Base-by-base conservation (phyloP, 2,329 filamentous ascomycete genomes). In the Aspergillus ochraceus region DNA sequence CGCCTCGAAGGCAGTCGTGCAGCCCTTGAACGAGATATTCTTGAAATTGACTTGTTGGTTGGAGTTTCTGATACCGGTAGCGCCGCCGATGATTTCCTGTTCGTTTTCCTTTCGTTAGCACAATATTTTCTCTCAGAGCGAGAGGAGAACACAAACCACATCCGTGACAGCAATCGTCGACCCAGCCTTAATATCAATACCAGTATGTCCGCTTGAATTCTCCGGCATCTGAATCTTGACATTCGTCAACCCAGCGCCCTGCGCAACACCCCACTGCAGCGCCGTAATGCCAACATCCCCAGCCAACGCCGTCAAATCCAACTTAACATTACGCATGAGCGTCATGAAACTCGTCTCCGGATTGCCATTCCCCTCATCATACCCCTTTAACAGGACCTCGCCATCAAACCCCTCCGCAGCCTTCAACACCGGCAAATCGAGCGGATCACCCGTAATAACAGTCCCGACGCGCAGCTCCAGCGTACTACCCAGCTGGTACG, bases 11-110 rank as follows among this genome's bases (percentile, higher is more conserved):
- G 76, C 71, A 2, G 79, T 80, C 3, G 81, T 83, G 67, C 87
- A 89, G 65, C 86, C 87, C 60, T 79, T 83, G 74, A 87, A 90
- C 68, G 79, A 83, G 39, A 79, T 71, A 1, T 77, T 72, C 69
- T 86, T 86, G 63, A 74, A 71, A 45, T 71, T 70, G 56, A 71
- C 71, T 52, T 74, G 70, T 26, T 74, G 71, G 22, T 72, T 71
- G 2, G 65, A 68, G 49, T 70, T 68, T 22, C 65, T 64, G 47
- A 75, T 67, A 22, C 72, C 72, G 12, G 70, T 64, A 0, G 60
- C 66, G 26, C 72, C 70, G 22, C 71, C 71, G 4, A 58, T 60
- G 46, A 75, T 67, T 29, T 57, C 52, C 69, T 70, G 45, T 30
- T n/a, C 2, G 8, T 8, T 9, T 29, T 9, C 3, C 4, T 24